A percentile compares a stretch with the other conserved stretches of the same genome.
Evolutionary conservation across 495 filamentous ascomycete genomes (phyloP).

Genomic region (Penicillium maclennaniae): DNA sequence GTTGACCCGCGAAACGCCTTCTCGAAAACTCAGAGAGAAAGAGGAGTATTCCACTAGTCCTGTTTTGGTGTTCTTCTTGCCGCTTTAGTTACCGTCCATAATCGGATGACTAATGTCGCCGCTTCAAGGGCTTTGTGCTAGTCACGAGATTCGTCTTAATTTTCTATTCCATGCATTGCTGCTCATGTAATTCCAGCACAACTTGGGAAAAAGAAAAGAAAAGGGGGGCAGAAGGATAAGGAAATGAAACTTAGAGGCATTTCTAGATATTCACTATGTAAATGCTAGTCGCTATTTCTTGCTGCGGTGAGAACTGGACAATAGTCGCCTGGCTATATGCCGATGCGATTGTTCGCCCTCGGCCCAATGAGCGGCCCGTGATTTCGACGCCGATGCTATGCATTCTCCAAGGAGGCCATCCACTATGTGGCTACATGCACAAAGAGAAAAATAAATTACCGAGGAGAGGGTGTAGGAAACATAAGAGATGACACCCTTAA

Average conservation of each 20-base stretch:
- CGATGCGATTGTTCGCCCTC: not conserved
- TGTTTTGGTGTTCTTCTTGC: not conserved
- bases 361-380: conserved; percentile 13
- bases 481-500: conserved; percentile 30
- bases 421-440: conserved; percentile 2
- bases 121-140: conserved; percentile 23
- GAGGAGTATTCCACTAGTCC: conserved; percentile 26
- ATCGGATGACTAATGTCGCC: not conserved
- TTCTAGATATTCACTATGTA: not conserved
- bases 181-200: not conserved
- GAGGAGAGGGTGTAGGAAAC: not conserved
- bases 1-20: conserved; percentile 41
- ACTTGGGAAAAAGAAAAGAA: not conserved
- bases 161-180: not conserved
- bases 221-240: too few relatives aligned
- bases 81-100: not conserved
- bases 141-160: not conserved
- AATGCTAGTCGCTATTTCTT: not conserved
- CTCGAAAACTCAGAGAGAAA: conserved; percentile 38
- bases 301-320: not conserved
- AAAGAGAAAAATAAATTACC: not conserved
- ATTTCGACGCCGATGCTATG: conserved; percentile 33
- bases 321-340: not conserved
- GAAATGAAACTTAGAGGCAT: too few relatives aligned
- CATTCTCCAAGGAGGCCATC: conserved; percentile 10